Conservation (phyloP, 371 early-diverging fungal species). For the Encephalitozoon intestinalis region DNA sequence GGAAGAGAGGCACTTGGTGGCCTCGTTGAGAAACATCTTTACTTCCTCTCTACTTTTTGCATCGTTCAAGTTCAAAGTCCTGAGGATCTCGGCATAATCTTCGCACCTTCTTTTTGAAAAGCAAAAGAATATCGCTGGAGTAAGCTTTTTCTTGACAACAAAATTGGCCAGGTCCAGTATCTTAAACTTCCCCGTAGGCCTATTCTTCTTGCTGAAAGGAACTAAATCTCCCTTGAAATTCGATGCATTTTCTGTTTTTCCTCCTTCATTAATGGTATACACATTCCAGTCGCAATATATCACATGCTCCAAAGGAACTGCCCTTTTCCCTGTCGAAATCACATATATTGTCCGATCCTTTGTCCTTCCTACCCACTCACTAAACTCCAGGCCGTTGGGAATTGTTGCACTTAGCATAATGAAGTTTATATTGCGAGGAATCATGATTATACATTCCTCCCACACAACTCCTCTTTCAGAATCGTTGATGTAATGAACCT, state of each 20-base stretch:
- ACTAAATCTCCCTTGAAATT: conserved; percentile 23
- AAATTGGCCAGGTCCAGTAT: conserved; percentile 49
- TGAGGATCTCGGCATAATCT: conserved; percentile 39
- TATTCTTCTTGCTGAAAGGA: conserved; percentile 41
- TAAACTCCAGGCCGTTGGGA: conserved; percentile 94
- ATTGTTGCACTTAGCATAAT: conserved; percentile 93
- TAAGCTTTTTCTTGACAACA: conserved; percentile 38
- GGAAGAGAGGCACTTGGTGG: conserved; percentile 44
- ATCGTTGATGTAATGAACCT: conserved; percentile 97
- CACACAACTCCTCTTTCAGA: conserved; percentile 92
- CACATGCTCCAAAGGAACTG: conserved; percentile 86
- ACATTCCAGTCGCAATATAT: conserved; percentile 64
- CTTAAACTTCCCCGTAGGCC: conserved; percentile 28
- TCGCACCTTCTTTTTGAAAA: conserved; percentile 57
- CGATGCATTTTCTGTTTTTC: neutral
- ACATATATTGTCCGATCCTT: conserved; percentile 89
- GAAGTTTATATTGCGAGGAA: conserved; percentile 65
- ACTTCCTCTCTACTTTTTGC: conserved; percentile 49
- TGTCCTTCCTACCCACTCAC: conserved; percentile 96
- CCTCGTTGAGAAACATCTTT: conserved; percentile 38
- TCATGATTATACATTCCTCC: conserved; percentile 99
- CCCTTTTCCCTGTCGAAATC: conserved; percentile 83
- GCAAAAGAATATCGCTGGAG: conserved; percentile 57
- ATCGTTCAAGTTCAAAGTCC: conserved; percentile 48
- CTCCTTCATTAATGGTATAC: conserved; percentile 31